Conservation (phyloP, 2,329 filamentous ascomycete genomes). For the Aspergillus quadricinctus region DNA sequence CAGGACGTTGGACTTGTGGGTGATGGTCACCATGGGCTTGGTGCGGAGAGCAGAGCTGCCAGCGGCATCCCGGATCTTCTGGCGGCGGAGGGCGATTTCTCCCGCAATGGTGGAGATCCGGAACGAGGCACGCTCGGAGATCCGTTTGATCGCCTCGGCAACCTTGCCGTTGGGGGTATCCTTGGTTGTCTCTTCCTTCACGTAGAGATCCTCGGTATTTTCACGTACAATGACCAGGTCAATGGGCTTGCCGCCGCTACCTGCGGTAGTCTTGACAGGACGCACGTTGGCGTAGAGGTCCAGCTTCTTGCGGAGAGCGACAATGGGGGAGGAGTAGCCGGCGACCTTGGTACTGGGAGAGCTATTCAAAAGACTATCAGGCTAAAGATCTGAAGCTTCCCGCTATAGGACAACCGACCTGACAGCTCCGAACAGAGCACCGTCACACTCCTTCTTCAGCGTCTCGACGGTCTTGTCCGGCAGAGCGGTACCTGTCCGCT, state of each 20-base stretch:
- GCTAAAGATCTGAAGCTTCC: background rate
- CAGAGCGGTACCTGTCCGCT: constrained; percentile 80
- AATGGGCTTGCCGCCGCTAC: constrained; percentile 56
- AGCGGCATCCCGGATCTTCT: constrained; percentile 65
- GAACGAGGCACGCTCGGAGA: constrained; percentile 76
- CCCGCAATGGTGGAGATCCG: constrained; percentile 92
- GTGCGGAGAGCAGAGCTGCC: constrained; percentile 52
- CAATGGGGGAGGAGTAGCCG: constrained; percentile 95
- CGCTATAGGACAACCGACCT: constrained; percentile 42
- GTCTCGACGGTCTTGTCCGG: constrained; percentile 86
- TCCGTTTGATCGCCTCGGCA: constrained; percentile 96
- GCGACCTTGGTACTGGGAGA: constrained; percentile 85
- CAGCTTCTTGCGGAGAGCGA: constrained; percentile 90
- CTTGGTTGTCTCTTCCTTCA: constrained; percentile 90
- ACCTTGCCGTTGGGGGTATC: constrained; percentile 71
- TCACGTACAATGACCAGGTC: constrained; percentile 98
- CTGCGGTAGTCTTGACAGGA: constrained; percentile 78
- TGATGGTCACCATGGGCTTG: constrained; percentile 81
- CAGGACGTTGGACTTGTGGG: constrained; percentile 97
- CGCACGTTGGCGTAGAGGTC: constrained; percentile 97
- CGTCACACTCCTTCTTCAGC: constrained; percentile 89
- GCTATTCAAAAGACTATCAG: constrained; percentile 32
- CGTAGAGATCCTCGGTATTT: constrained; percentile 97
- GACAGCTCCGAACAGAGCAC: constrained; percentile 93
- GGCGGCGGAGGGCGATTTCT: constrained; percentile 83